A percentile compares a stretch with the other conserved stretches of the same genome.
Conservation (phyloP, 2,329 filamentous ascomycete species). For the Mycosphaerella sp. region DNA sequence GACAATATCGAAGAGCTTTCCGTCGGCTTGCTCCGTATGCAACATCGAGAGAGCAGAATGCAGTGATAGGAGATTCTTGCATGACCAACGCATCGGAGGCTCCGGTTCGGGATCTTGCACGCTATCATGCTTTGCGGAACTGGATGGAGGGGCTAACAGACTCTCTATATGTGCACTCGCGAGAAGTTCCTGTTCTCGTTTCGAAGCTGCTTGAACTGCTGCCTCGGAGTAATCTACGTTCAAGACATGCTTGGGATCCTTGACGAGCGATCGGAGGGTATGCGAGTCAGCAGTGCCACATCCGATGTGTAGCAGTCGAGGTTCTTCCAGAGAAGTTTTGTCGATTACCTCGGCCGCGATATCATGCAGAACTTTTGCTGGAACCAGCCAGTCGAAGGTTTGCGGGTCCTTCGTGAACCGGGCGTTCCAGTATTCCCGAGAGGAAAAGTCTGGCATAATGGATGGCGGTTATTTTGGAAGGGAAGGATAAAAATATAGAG, state of each 20-base stretch:
- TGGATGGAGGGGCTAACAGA: constrained; percentile 1
- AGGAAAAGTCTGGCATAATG: constrained; percentile 22
- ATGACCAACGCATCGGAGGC: constrained; percentile 19
- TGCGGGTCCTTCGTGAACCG: constrained; percentile 18
- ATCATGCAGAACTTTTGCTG: constrained; percentile 15
- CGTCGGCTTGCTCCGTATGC: constrained; percentile 4
- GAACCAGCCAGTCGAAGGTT: constrained; percentile 23
- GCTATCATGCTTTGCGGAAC: constrained; percentile 15
- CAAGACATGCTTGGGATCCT: constrained; percentile 18
- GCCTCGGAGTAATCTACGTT: constrained; percentile 22
- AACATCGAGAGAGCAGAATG: constrained; percentile 18
- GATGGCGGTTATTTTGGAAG: neutral
- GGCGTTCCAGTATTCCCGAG: constrained; percentile 21
- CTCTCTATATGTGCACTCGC: constrained; percentile 9
- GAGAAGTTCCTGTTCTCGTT: constrained; percentile 20
- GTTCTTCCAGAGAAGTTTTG: constrained; percentile 10
- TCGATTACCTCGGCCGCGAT: constrained; percentile 19
- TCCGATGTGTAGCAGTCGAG: constrained; percentile 21
- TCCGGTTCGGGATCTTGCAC: constrained; percentile 12
- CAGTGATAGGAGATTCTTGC: constrained; percentile 19
- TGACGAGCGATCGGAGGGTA: constrained; percentile 15
- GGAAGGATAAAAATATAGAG: neutral
- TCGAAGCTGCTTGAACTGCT: constrained; percentile 17
- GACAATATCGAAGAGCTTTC: constrained; percentile 19
- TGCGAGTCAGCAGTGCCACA: constrained; percentile 20